Percentiles rank a stretch among this genome's conserved stretches.
Evolutionary conservation across 2,329 filamentous ascomycete genomes (phyloP).

Genomic region (Exophiala phaeomuriformis): DNA sequence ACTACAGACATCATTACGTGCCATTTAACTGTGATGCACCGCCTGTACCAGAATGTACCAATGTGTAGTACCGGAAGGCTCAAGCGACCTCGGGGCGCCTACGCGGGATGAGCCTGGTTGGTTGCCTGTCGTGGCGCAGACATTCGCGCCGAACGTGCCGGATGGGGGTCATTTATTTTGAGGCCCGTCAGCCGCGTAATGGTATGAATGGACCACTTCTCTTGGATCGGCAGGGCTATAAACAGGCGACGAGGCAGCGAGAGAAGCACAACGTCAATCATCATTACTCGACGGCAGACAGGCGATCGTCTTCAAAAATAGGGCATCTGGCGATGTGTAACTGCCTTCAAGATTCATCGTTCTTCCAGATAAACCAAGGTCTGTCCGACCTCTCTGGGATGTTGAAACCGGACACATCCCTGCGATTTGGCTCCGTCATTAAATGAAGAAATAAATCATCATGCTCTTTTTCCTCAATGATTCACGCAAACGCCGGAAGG

Average conservation of each 20-base stretch:
- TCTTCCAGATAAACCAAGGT: neutral
- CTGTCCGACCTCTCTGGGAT: neutral
- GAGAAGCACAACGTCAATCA: neutral
- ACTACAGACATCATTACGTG: neutral
- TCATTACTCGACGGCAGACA: neutral
- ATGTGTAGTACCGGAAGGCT: neutral
- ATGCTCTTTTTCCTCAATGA: conserved; percentile 3
- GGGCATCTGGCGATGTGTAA: too few species aligned
- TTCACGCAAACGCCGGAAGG: neutral
- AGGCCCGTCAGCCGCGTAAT: too few species aligned
- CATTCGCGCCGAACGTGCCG: neutral
- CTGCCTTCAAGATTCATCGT: too few species aligned
- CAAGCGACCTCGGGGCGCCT: conserved; percentile 1
- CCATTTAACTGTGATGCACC: neutral
- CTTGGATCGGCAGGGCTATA: neutral
- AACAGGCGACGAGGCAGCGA: conserved; percentile 4
- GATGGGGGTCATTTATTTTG: neutral
- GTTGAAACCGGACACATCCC: neutral
- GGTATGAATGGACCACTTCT: too few species aligned
- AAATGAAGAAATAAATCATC: neutral
- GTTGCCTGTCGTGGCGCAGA: neutral
- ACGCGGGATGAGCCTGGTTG: neutral
- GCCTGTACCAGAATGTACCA: neutral
- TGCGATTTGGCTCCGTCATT: neutral
- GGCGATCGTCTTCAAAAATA: neutral